Evolutionary conservation across 1,284 basidiomycete species (phyloP).

Genomic region (Trametes sp.): DNA sequence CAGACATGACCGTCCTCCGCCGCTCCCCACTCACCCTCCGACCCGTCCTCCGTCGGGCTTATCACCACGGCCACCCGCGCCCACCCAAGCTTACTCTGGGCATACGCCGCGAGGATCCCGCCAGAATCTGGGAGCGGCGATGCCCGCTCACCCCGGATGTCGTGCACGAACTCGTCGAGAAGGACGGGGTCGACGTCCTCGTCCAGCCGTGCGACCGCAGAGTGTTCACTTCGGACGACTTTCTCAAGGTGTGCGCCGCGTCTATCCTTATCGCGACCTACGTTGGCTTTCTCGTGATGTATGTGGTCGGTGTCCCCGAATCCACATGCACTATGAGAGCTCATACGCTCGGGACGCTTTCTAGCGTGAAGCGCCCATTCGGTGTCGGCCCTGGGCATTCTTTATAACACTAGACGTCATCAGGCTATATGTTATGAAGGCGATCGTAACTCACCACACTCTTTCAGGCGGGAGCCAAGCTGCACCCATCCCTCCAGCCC

Average conservation of each 20-base stretch:
- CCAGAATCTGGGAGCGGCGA: conserved; percentile 88
- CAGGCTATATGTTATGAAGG: no score
- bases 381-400: no score
- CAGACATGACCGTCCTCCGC: conserved; percentile 37
- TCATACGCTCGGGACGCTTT: no score
- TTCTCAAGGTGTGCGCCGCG: conserved; percentile 62
- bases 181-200: conserved; percentile 69
- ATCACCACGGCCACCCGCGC: conserved; percentile 19
- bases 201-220: conserved; percentile 81
- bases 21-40: conserved; percentile 35
- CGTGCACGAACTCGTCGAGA: conserved; percentile 65
- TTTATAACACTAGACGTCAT: no score
- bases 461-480: conserved; percentile 75
- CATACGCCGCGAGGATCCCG: conserved; percentile 81
- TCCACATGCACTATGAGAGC: no score
- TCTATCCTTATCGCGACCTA: no score
- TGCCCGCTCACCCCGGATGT: conserved; percentile 82
- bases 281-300: no score
- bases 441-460: no score
- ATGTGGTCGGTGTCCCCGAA: no score
- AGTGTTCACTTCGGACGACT: conserved; percentile 73
- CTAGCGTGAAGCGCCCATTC: no score
- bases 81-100: conserved; percentile 55
- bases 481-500: conserved; percentile 64
- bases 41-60: conserved; percentile 18